These are phyloP conservation scores for Termitomyces sp. DNA, from an alignment of 768 basidiomycete genomes.

Conservation along the genomic window DNA sequence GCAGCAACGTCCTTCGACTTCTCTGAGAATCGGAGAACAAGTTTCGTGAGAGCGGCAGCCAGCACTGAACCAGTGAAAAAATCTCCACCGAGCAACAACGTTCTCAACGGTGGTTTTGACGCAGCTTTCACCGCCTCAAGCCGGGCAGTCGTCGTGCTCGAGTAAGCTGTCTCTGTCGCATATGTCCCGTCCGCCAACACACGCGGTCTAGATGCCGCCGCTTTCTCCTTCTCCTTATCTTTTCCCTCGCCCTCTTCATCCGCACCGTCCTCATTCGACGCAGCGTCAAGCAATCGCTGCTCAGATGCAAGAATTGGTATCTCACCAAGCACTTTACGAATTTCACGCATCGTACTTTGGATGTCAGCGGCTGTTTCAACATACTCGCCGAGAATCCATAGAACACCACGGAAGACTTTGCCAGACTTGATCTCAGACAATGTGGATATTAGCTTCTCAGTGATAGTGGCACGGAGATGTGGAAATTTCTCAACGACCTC, in stretches of 20 bases:
- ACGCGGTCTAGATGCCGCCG: slow-evolving; percentile 54
- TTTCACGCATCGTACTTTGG: slow-evolving; percentile 64
- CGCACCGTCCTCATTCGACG: slow-evolving; percentile 42
- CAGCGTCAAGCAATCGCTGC: slow-evolving; percentile 76
- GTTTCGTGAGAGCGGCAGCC: slow-evolving; percentile 86
- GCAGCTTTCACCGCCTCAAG: slow-evolving; percentile 83
- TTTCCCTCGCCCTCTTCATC: slow-evolving; percentile 35
- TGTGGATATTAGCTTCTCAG: slow-evolving; percentile 77
- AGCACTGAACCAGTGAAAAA: slow-evolving; percentile 95
- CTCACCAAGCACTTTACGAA: slow-evolving; percentile 87
- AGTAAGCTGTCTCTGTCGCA: slow-evolving; percentile 92
- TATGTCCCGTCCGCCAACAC: slow-evolving; percentile 97
- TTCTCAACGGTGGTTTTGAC: slow-evolving; percentile 84
- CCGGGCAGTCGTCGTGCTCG: slow-evolving; percentile 51
- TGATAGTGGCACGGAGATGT: slow-evolving; percentile 71
- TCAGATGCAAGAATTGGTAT: slow-evolving; percentile 96
- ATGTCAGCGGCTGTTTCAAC: slow-evolving; percentile 66
- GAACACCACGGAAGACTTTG: slow-evolving; percentile 92
- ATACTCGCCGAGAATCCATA: slow-evolving; percentile 99
- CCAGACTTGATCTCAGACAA: slow-evolving; percentile 89
- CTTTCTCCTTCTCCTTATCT: slow-evolving; percentile 46
- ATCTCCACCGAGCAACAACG: slow-evolving; percentile 89
- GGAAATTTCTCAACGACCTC: slow-evolving; percentile 99
- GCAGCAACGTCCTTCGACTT: slow-evolving; percentile 37
- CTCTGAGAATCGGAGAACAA: slow-evolving; percentile 77